Evolutionary conservation across 345 rosid species (phyloP).

Genomic region (Syzygium aqueum): DNA sequence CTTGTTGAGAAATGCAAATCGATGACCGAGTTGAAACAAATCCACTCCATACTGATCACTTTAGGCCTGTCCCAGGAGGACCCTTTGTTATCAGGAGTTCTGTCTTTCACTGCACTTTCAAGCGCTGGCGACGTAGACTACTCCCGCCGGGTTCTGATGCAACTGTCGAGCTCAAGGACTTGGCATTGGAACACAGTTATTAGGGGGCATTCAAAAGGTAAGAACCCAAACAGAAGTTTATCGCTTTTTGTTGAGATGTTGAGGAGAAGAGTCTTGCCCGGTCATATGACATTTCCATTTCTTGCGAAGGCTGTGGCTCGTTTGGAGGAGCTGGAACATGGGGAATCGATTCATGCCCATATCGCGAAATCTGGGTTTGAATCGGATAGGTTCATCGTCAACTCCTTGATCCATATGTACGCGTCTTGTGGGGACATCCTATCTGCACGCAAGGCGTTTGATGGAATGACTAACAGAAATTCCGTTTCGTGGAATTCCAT

Average conservation of each 20-base stretch:
- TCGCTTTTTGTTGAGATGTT: constrained; percentile 45
- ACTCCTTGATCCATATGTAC: constrained; percentile 64
- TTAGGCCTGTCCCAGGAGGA: constrained; percentile 45
- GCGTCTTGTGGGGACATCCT: constrained; percentile 37
- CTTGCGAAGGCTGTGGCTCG: constrained; percentile 59
- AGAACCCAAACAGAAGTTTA: constrained; percentile 39
- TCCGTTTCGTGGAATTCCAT: constrained; percentile 77
- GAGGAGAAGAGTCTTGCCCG: constrained; percentile 37
- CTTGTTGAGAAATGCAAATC: constrained; percentile 50
- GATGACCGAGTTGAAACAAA: constrained; percentile 33
- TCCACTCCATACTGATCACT: constrained; percentile 45
- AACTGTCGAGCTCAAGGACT: constrained; percentile 26
- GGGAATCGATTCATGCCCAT: constrained; percentile 33
- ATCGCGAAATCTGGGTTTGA: constrained; percentile 41
- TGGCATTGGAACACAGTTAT: constrained; percentile 54
- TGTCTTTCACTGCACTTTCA: constrained; percentile 47
- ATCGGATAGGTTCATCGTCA: constrained; percentile 46
- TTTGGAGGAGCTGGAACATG: constrained; percentile 27
- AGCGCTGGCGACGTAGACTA: constrained; percentile 32
- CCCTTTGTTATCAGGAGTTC: constrained; percentile 27
- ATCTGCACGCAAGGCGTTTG: constrained; percentile 56
- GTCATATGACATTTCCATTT: constrained; percentile 72
- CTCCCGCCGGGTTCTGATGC: constrained; percentile 32
- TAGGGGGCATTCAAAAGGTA: constrained; percentile 54
- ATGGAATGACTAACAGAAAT: constrained; percentile 46